These are phyloP conservation scores for Schizophyllum amplum DNA, from an alignment of 1,284 basidiomycete species.

Conservation along the genomic window DNA sequence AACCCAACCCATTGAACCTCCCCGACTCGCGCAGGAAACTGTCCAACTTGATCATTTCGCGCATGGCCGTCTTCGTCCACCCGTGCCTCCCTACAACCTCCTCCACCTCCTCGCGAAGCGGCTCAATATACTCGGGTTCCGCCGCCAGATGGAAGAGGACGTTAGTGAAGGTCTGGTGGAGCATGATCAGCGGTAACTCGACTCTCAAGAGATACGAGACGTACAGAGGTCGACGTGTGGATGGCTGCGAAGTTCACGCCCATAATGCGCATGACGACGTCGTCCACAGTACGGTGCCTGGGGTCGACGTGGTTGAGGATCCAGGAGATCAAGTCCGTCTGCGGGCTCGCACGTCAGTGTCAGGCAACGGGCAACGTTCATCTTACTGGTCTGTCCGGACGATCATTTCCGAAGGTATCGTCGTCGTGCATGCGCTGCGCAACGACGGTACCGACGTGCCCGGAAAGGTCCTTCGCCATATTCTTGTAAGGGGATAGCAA, in stretches of 20 bases:
- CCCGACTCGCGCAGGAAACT: conserved; percentile 29
- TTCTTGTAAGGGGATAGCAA: conserved; percentile 6
- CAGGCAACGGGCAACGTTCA: neutral
- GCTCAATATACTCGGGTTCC: conserved; percentile 20
- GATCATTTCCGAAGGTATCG: conserved; percentile 11
- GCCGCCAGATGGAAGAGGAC: conserved; percentile 27
- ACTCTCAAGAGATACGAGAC: neutral
- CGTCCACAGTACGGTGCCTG: conserved; percentile 3
- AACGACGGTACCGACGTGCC: conserved; percentile 7
- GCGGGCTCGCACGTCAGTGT: no score
- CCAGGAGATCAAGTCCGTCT: conserved; percentile 14
- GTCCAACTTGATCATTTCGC: conserved; percentile 26
- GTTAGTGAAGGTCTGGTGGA: conserved; percentile 22
- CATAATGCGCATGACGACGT: conserved; percentile 7
- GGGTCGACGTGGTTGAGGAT: conserved; percentile 7
- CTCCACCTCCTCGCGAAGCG: conserved; percentile 27
- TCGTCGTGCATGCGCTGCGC: conserved; percentile 12
- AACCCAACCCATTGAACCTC: conserved; percentile 20
- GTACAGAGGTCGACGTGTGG: conserved; percentile 8
- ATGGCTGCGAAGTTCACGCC: conserved; percentile 12
- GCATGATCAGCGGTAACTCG: neutral
- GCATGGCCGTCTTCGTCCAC: conserved; percentile 27
- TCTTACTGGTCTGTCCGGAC: conserved; percentile 10
- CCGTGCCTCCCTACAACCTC: conserved; percentile 19
- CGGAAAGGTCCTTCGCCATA: conserved; percentile 1